A percentile compares a stretch with the other conserved stretches of the same genome.
phyloP scores from a whole-genome alignment of 2,329 filamentous ascomycete species.

The Ambrosiella xylebori region DNA sequence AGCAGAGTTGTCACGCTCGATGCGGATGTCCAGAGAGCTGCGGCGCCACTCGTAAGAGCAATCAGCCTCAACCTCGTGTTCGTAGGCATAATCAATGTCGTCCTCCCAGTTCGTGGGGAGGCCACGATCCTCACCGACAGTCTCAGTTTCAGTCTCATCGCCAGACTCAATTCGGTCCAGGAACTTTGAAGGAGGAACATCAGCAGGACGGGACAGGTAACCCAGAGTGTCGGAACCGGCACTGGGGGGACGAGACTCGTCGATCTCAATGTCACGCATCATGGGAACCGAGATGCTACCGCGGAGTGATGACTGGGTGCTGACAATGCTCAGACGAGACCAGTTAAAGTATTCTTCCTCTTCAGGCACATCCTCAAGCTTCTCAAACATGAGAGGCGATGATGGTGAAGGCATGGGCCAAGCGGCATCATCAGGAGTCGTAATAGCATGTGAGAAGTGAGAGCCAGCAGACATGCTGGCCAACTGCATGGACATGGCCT shows the following conservation, averaged over 20 bases:
- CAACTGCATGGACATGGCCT: conserved; percentile 21
- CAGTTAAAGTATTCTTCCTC: conserved; percentile 37
- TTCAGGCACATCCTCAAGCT: conserved; percentile 42
- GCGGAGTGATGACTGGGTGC: conserved; percentile 34
- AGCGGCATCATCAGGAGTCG: conserved; percentile 25
- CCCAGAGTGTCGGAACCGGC: conserved; percentile 37
- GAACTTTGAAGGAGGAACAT: conserved; percentile 17
- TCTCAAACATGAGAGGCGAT: conserved; percentile 23
- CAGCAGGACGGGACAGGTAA: conserved; percentile 10
- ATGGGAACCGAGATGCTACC: conserved; percentile 39
- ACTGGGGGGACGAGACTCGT: conserved; percentile 28
- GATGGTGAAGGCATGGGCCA: conserved; percentile 27
- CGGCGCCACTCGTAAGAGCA: conserved; percentile 51
- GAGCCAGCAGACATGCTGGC: conserved; percentile 17
- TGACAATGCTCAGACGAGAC: conserved; percentile 28
- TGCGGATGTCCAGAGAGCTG: conserved; percentile 30
- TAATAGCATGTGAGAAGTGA: conserved; percentile 26
- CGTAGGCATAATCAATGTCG: conserved; percentile 54
- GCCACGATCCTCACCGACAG: conserved; percentile 17
- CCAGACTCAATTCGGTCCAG: conserved; percentile 17
- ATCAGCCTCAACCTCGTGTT: conserved; percentile 48
- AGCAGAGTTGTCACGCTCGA: conserved; percentile 13
- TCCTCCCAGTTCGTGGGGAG: conserved; percentile 43
- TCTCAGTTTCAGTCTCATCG: conserved; percentile 16
- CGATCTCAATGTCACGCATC: conserved; percentile 19